These are phyloP conservation scores for Chalara sp. DNA, from an alignment of 2,329 filamentous ascomycete genomes.

Conservation along the genomic window DNA sequence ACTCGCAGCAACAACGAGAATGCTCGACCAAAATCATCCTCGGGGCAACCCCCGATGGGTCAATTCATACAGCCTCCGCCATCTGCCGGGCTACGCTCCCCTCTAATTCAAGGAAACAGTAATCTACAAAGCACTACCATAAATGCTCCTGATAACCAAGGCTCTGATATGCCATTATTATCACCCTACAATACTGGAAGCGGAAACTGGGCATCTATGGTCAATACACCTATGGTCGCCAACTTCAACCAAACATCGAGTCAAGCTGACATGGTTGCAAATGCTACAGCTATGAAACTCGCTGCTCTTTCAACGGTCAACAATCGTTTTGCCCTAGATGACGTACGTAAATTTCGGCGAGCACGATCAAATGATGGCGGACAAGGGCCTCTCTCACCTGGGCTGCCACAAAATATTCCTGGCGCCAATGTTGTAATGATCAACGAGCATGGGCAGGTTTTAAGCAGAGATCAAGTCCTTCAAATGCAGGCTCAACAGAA, in stretches of 20 bases:
- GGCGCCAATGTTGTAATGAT: slow-evolving; percentile 85
- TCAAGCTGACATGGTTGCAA: slow-evolving; percentile 81
- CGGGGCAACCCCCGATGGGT: slow-evolving; percentile 79
- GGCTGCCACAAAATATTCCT: slow-evolving; percentile 56
- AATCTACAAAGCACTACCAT: slow-evolving; percentile 82
- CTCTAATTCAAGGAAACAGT: slow-evolving; percentile 59
- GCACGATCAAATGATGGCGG: slow-evolving; percentile 78
- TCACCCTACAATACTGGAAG: slow-evolving; percentile 77
- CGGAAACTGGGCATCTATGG: slow-evolving; percentile 97
- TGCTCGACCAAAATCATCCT: slow-evolving; percentile 69
- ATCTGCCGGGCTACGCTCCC: slow-evolving; percentile 71
- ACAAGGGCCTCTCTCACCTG: slow-evolving; percentile 60
- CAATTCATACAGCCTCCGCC: slow-evolving; percentile 84
- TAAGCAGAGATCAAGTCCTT: slow-evolving; percentile 79
- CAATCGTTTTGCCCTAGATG: slow-evolving; percentile 93
- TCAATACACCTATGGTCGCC: slow-evolving; percentile 91
- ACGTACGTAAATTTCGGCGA: slow-evolving; percentile 92
- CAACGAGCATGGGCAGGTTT: slow-evolving; percentile 83
- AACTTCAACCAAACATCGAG: slow-evolving; percentile 61
- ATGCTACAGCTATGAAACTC: slow-evolving; percentile 98
- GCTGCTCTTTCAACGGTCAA: slow-evolving; percentile 96
- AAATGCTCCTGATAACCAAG: slow-evolving; percentile 61
- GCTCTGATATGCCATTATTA: slow-evolving; percentile 70
- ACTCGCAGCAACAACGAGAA: slow-evolving; percentile 41
- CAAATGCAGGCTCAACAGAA: slow-evolving; percentile 64